These are phyloP conservation scores for Fusarium haematococcum DNA, from an alignment of 2,329 filamentous ascomycete genomes.

Conservation along the genomic window DNA sequence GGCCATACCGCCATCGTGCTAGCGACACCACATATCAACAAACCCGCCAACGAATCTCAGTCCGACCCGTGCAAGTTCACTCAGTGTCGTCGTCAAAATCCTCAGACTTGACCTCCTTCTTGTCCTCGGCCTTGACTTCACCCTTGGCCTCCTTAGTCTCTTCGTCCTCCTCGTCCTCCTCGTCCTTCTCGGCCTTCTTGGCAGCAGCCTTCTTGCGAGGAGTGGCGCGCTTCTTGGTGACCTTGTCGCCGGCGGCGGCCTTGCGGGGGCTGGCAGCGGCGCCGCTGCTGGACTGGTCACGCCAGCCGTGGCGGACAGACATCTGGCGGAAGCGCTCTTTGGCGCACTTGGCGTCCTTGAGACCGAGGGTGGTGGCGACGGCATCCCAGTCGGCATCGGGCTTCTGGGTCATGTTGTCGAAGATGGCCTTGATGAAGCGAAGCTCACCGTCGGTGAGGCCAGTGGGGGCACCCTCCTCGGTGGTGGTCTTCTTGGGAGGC, in stretches of 20 bases:
- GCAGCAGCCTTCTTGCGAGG: constrained; percentile 45
- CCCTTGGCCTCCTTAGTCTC: constrained; percentile 35
- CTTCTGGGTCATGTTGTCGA: constrained; percentile 56
- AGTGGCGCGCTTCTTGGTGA: constrained; percentile 49
- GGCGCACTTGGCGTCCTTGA: constrained; percentile 57
- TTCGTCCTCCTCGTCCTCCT: constrained; percentile 43
- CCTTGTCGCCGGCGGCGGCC: constrained; percentile 32
- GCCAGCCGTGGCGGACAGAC: constrained; percentile 55
- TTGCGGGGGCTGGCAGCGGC: not conserved
- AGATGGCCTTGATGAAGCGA: constrained; percentile 55
- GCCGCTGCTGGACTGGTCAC: constrained; percentile 30
- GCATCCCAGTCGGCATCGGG: constrained; percentile 56
- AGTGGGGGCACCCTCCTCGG: constrained; percentile 31
- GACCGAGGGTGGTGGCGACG: constrained; percentile 50
- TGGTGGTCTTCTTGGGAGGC: constrained; percentile 48
- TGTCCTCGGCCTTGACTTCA: constrained; percentile 22
- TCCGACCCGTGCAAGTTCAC: not conserved
- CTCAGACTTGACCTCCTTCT: not conserved
- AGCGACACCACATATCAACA: not conserved
- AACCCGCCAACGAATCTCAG: not conserved
- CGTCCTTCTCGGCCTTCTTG: constrained; percentile 46
- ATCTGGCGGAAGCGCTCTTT: constrained; percentile 57
- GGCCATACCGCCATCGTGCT: not conserved
- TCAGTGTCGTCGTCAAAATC: constrained; percentile 3
- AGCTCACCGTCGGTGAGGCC: constrained; percentile 52